A percentile compares a stretch with the other conserved stretches of the same genome.
phyloP scores from a whole-genome alignment of 805 yeast species.

The Yarrowia sp. region DNA sequence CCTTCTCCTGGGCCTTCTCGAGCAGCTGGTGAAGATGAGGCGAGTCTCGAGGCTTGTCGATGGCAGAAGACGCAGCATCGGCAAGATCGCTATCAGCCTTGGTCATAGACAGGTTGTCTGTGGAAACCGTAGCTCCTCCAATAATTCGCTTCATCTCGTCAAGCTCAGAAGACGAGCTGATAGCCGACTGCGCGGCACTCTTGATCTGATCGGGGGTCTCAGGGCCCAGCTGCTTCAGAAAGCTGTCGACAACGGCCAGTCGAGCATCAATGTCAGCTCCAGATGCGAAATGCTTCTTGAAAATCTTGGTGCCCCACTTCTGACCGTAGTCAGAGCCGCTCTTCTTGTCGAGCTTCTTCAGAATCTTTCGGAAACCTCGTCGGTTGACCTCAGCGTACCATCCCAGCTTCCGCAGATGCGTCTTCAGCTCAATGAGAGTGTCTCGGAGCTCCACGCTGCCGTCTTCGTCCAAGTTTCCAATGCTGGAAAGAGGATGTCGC shows the following conservation, averaged over 20 bases:
- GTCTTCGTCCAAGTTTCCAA: slow-evolving; percentile 42
- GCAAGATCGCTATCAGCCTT: neutral
- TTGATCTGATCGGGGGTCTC: neutral
- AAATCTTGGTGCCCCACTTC: slow-evolving; percentile 61
- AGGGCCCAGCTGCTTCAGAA: neutral
- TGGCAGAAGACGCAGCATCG: neutral
- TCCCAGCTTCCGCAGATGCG: slow-evolving; percentile 74
- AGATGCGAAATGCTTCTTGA: slow-evolving; percentile 74
- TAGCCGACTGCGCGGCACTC: neutral
- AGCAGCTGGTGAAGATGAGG: slow-evolving; percentile 9
- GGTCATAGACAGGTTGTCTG: neutral
- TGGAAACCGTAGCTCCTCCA: neutral
- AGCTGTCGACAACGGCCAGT: slow-evolving; percentile 45
- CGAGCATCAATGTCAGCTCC: slow-evolving; percentile 57
- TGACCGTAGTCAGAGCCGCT: slow-evolving; percentile 57
- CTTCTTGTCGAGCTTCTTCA: slow-evolving; percentile 88
- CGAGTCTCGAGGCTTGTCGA: neutral
- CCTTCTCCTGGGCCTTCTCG: slow-evolving; percentile 10
- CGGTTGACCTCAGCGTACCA: slow-evolving; percentile 94
- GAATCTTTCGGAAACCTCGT: slow-evolving; percentile 82
- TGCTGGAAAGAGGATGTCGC: slow-evolving; percentile 34
- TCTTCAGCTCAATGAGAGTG: slow-evolving; percentile 71
- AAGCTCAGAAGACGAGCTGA: neutral
- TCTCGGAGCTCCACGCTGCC: slow-evolving; percentile 64
- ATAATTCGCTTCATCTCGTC: slow-evolving; percentile 7